Evolutionary conservation across 305 asterid species (phyloP).

Genomic region (Rubia balearica): DNA sequence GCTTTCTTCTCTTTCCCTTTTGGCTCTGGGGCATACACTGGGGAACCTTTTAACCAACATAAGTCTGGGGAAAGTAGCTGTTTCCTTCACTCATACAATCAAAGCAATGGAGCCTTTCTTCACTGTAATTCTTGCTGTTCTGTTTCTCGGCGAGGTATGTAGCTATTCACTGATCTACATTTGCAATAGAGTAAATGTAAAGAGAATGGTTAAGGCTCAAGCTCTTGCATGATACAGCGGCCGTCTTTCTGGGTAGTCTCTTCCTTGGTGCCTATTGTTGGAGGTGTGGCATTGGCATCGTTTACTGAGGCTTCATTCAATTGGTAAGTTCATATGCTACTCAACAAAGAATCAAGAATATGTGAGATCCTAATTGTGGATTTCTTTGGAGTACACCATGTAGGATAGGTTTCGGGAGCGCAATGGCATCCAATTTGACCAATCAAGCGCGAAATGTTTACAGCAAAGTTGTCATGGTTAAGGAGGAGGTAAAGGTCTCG

Average conservation of each 20-base stretch:
- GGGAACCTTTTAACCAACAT: conserved; percentile 83
- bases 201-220: background rate
- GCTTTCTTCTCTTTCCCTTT: conserved; percentile 48
- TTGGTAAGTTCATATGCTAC: conserved; percentile 42
- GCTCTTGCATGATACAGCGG: conserved; percentile 18
- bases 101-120: conserved; percentile 97
- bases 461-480: conserved; percentile 64
- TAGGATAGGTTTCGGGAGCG: conserved; percentile 84
- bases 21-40: conserved; percentile 67
- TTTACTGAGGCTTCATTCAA: conserved; percentile 82
- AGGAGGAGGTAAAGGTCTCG: conserved; percentile 44
- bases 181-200: background rate
- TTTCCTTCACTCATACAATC: conserved; percentile 90
- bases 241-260: conserved; percentile 71
- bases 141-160: conserved; percentile 64
- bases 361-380: conserved; percentile 2
- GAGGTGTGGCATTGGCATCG: conserved; percentile 88
- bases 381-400: conserved; percentile 5
- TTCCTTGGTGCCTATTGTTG: conserved; percentile 76
- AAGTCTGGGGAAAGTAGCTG: conserved; percentile 86
- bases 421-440: conserved; percentile 87
- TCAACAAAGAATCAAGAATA: background rate
- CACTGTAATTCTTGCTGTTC: conserved; percentile 64
- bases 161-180: background rate
- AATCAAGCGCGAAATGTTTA: conserved; percentile 88